phyloP scores from a whole-genome alignment of 257 asterid species.

The Thymus mandschuricus region DNA sequence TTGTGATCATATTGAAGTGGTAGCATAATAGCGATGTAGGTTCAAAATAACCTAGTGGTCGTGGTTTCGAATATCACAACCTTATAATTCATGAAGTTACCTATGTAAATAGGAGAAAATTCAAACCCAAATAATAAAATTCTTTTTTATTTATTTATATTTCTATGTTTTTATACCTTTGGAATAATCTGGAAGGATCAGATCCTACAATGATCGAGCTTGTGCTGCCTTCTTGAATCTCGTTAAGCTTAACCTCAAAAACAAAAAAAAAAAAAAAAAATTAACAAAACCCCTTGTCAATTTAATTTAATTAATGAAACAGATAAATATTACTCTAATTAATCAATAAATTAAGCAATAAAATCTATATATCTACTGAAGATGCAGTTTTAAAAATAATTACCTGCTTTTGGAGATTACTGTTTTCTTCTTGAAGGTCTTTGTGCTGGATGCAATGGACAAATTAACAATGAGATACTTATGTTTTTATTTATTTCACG shows the following conservation, averaged over 20 bases:
- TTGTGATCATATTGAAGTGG: too few relatives aligned
- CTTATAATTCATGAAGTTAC: too few relatives aligned
- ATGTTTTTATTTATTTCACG: neutral
- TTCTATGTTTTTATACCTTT: constrained; percentile 11
- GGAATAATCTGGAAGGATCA: constrained; percentile 30
- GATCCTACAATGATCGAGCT: constrained; percentile 38
- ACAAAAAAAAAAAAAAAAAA: neutral
- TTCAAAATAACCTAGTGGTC: too few relatives aligned
- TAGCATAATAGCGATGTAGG: too few relatives aligned
- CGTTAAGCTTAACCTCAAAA: constrained; percentile 40
- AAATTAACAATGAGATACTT: neutral
- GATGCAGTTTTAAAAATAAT: neutral
- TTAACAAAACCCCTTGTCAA: neutral
- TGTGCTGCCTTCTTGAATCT: constrained; percentile 38
- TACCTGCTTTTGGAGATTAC: constrained; percentile 60
- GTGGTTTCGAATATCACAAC: too few relatives aligned
- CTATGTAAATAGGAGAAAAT: neutral
- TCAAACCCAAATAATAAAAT: too few relatives aligned
- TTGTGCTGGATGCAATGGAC: constrained; percentile 44
- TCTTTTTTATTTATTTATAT: neutral
- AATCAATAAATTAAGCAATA: neutral
- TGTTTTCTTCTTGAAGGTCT: constrained; percentile 62
- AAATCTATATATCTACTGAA: neutral
- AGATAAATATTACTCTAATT: neutral
- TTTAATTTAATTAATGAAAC: neutral